These are phyloP conservation scores for Epichloe gansuensis DNA, from an alignment of 2,329 filamentous ascomycete genomes.

Conservation along the genomic window DNA sequence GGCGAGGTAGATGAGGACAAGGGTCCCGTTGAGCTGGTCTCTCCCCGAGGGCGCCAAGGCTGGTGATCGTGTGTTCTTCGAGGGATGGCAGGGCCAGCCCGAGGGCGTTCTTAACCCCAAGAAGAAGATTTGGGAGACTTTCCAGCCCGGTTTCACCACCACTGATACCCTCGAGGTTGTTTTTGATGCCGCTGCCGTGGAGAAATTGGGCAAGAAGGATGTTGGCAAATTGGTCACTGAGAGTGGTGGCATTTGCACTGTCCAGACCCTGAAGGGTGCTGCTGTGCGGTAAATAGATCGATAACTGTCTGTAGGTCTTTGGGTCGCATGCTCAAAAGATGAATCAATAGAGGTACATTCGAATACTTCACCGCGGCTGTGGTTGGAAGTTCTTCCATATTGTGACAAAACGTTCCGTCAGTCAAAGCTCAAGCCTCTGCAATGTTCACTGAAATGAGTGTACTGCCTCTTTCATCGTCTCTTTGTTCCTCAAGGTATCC, in stretches of 20 bases:
- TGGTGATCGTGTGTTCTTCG: constrained; percentile 83
- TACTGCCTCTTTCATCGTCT: no score
- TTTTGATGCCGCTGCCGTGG: constrained; percentile 70
- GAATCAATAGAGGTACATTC: no score
- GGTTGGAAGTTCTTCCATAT: no score
- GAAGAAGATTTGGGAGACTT: constrained; percentile 98
- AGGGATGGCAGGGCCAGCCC: constrained; percentile 87
- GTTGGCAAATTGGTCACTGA: constrained; percentile 61
- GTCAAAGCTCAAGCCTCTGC: no score
- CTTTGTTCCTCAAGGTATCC: no score
- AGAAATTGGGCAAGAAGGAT: constrained; percentile 61
- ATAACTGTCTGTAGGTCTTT: no score
- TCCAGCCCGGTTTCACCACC: constrained; percentile 93
- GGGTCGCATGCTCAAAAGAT: no score
- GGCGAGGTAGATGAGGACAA: constrained; percentile 78
- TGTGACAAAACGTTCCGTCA: no score
- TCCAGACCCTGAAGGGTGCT: constrained; percentile 68
- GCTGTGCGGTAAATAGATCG: constrained; percentile 51
- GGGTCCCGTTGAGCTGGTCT: constrained; percentile 84
- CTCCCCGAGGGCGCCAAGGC: constrained; percentile 66
- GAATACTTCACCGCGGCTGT: no score
- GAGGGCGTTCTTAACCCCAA: constrained; percentile 94
- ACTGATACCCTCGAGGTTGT: constrained; percentile 69
- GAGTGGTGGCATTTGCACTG: constrained; percentile 68
- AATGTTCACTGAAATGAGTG: no score